phyloP scores from a whole-genome alignment of 1,284 basidiomycete genomes.

The Leccinum pseudoinsigne region DNA sequence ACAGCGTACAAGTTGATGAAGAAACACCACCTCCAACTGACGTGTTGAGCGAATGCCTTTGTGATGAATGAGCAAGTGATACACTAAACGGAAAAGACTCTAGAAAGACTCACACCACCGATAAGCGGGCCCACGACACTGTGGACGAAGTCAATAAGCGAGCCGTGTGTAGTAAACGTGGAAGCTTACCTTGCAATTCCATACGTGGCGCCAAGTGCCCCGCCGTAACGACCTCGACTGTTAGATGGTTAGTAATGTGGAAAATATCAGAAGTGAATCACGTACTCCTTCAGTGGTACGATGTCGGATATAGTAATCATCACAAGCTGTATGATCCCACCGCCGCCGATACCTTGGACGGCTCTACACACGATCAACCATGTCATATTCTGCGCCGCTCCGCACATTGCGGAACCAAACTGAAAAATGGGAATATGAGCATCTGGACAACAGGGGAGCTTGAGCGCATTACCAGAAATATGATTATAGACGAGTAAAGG shows the following conservation, averaged over 20 bases:
- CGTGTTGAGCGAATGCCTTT: slow-evolving; percentile 68
- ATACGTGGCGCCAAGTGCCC: slow-evolving; percentile 77
- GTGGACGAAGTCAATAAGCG: background rate
- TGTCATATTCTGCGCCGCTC: slow-evolving; percentile 76
- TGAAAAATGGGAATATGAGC: slow-evolving; percentile 27
- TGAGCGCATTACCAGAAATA: slow-evolving; percentile 60
- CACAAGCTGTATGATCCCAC: slow-evolving; percentile 67
- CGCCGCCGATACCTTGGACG: slow-evolving; percentile 83
- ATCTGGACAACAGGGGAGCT: background rate
- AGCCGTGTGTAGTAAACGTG: background rate
- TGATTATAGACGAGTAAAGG: slow-evolving; percentile 63
- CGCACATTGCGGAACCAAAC: slow-evolving; percentile 81
- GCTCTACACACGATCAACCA: slow-evolving; percentile 77
- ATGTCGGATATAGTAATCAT: slow-evolving; percentile 83
- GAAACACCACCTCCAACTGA: slow-evolving; percentile 80
- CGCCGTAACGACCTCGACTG: slow-evolving; percentile 76
- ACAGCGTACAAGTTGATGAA: slow-evolving; percentile 65
- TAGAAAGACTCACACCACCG: slow-evolving; percentile 55
- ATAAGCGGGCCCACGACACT: slow-evolving; percentile 78
- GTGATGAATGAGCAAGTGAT: slow-evolving; percentile 2
- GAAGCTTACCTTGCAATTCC: slow-evolving; percentile 61
- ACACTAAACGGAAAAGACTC: background rate
- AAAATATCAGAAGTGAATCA: slow-evolving; percentile 3
- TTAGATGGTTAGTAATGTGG: slow-evolving; percentile 3
- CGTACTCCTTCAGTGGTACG: slow-evolving; percentile 71